These are phyloP conservation scores for Decorospora gaudefroyi DNA, from an alignment of 2,329 filamentous ascomycete species.

Conservation along the genomic window DNA sequence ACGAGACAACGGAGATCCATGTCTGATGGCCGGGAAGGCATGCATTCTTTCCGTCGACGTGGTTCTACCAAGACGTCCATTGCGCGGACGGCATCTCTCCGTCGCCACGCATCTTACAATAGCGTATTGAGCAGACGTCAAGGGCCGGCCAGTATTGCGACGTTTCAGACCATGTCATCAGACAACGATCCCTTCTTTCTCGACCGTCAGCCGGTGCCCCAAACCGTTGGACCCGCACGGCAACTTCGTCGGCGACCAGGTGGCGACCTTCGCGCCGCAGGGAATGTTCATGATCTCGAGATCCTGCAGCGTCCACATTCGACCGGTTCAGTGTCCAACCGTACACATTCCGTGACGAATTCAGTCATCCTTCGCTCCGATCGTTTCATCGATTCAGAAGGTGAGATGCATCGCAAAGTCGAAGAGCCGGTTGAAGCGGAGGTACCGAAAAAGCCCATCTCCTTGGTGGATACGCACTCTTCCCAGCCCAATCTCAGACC, in stretches of 20 bases:
- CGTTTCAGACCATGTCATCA: conserved; percentile 51
- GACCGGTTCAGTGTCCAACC: conserved; percentile 53
- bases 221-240: conserved; percentile 32
- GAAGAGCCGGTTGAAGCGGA: conserved; percentile 19
- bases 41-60: conserved; percentile 45
- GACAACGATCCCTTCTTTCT: conserved; percentile 48
- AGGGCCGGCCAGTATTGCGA: conserved; percentile 65
- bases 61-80: conserved; percentile 39
- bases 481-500: conserved; percentile 61
- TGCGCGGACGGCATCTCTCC: conserved; percentile 49
- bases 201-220: conserved; percentile 37
- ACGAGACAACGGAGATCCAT: conserved; percentile 33
- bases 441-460: conserved; percentile 40
- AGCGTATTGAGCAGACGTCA: conserved; percentile 59
- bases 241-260: conserved; percentile 55
- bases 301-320: conserved; percentile 53
- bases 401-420: conserved; percentile 11
- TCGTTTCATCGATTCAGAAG: conserved; percentile 29
- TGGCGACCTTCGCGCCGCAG: conserved; percentile 54
- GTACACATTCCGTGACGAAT: conserved; percentile 49
- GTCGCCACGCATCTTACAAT: conserved; percentile 64
- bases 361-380: conserved; percentile 45
- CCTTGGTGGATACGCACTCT: conserved; percentile 57
- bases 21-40: conserved; percentile 38
- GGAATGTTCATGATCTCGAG: conserved; percentile 54